Evolutionary conservation across 345 rosid genomes (phyloP).

Genomic region (Salix caprea): DNA sequence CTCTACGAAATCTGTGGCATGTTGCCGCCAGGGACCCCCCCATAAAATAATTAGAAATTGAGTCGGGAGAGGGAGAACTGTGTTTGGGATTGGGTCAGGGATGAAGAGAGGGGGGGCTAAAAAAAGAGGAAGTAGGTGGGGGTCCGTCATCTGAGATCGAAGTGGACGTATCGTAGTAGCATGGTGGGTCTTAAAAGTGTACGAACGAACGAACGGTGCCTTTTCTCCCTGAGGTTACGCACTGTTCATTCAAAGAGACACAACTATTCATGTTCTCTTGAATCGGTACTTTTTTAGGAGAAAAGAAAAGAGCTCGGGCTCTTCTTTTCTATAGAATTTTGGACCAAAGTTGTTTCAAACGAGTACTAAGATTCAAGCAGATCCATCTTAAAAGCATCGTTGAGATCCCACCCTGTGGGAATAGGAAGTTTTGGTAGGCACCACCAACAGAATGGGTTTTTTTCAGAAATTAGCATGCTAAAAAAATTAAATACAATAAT

Average conservation of each 20-base stretch:
- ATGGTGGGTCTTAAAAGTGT: constrained; percentile 14
- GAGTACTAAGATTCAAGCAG: constrained; percentile 2
- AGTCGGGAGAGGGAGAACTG: not conserved
- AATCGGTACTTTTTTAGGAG: constrained; percentile 16
- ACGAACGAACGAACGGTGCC: constrained; percentile 19
- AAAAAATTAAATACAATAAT: too few species aligned
- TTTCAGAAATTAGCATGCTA: too few species aligned
- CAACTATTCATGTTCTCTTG: constrained; percentile 21
- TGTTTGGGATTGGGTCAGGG: constrained; percentile 3
- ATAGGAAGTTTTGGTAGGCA: too few species aligned
- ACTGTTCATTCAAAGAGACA: constrained; percentile 21
- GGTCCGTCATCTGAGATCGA: constrained; percentile 31
- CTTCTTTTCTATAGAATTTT: constrained; percentile 35
- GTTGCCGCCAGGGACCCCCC: not conserved
- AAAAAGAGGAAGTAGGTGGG: not conserved
- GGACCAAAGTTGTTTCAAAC: constrained; percentile 17
- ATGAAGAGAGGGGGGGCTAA: not conserved
- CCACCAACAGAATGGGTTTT: too few species aligned
- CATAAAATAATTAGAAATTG: not conserved
- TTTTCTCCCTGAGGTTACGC: constrained; percentile 19
- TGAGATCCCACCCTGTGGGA: not conserved
- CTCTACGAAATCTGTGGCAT: too few species aligned
- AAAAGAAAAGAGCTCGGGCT: constrained; percentile 16
- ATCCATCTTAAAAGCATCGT: constrained; percentile 8
- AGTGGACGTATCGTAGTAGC: constrained; percentile 28